Evolutionary conservation across 2,329 filamentous ascomycete species (phyloP), one percentile per base, ranked within the genome.

Genomic region (Endoconidiophora polonica): DNA sequence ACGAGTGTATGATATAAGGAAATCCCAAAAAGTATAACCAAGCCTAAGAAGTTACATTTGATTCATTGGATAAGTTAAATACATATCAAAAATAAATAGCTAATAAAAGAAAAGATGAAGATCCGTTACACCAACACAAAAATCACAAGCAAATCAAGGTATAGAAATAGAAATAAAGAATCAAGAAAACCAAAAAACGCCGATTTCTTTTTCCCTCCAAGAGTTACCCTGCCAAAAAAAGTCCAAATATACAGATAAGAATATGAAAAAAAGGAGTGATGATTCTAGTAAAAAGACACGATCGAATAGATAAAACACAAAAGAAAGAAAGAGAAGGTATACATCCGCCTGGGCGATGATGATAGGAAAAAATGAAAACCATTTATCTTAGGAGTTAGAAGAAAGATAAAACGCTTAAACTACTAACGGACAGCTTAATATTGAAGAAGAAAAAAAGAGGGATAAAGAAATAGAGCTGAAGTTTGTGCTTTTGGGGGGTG

Each of bases 381-480:
- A 10, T 22, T 38, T 48, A 29, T 48, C 18, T 23, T 9, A 33
- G 18, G 40, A 18, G 41, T 37, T n/a, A 44, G 26, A 44, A 44
- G 39, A 24, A 52, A 26, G 26, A 44, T 22, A 37, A 49, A 49
- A 10, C 37, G 24, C 40, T 9, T 36, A 43, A 20, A 44, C 23
- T 9, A 48, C 20, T 39, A 10, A 18, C 16, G 16, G 16, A 18
- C 16, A 18, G 16, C 16, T 18, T 18, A 18, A 18, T 18, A 18
- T 18, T 18, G 16, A 46, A 33, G 38, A 44, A 48, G 45, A 45
- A 49, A 43, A 45, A 37, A 10, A 49, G 6, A 45, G 23, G 29
- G 14, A 22, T 22, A 4, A 39, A 48, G 3, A 48, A 10, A n/a
- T n/a, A 38, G 18, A 33, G 26, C 29, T 10, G 38, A 22, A 9